Evolutionary conservation across 495 filamentous ascomycete species (phyloP).

Genomic region (Haplographium delicatum): DNA sequence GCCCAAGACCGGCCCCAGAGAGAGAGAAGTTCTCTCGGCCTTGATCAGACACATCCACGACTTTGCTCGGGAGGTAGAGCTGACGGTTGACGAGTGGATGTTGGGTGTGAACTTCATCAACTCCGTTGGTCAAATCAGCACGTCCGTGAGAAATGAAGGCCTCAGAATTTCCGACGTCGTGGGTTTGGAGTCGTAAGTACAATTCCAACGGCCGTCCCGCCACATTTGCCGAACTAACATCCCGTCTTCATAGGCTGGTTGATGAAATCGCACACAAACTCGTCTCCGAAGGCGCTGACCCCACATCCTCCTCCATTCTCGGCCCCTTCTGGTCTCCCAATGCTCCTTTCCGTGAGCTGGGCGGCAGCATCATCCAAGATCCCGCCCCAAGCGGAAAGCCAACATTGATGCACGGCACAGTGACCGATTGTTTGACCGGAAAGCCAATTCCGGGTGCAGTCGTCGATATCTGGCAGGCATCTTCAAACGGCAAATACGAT

Average conservation of each 20-base stretch:
- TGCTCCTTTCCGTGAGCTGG: constrained; percentile 71
- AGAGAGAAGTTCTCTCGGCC: constrained; percentile 46
- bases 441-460: constrained; percentile 64
- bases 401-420: constrained; percentile 64
- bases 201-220: neutral
- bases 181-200: constrained; percentile 70
- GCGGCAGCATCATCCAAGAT: constrained; percentile 65
- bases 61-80: constrained; percentile 60
- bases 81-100: constrained; percentile 62
- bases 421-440: constrained; percentile 60
- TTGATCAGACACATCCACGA: constrained; percentile 60
- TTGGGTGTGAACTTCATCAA: constrained; percentile 59
- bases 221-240: constrained; percentile 1
- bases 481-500: constrained; percentile 80
- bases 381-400: constrained; percentile 53
- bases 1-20: constrained; percentile 50
- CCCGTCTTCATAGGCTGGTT: constrained; percentile 53
- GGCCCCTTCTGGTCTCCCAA: constrained; percentile 86
- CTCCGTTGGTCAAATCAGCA: constrained; percentile 31
- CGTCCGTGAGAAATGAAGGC: constrained; percentile 55
- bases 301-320: constrained; percentile 78
- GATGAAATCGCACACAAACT: constrained; percentile 82
- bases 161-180: constrained; percentile 74
- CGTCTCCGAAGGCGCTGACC: constrained; percentile 57
- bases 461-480: constrained; percentile 84